Evolutionary conservation across 2,329 filamentous ascomycete species (phyloP).

Genomic region (Coniochaeta sp.): DNA sequence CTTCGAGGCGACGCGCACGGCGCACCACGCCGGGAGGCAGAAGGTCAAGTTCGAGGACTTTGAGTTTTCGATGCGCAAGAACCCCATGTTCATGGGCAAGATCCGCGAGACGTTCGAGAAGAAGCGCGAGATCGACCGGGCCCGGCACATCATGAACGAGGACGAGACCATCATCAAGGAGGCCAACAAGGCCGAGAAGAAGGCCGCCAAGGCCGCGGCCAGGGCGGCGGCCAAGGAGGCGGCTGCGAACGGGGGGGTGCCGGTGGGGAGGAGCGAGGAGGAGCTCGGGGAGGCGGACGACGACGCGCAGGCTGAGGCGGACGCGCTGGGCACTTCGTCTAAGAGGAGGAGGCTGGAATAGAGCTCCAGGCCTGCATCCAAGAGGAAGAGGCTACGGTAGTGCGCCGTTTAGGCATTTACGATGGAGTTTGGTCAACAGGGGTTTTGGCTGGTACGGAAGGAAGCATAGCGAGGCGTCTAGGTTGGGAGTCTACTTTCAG

Average conservation of each 20-base stretch:
- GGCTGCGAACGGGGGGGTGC: background rate
- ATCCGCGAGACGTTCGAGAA: constrained; percentile 86
- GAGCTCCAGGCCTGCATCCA: background rate
- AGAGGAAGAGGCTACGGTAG: background rate
- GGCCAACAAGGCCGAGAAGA: constrained; percentile 28
- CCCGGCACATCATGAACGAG: constrained; percentile 66
- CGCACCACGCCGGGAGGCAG: constrained; percentile 79
- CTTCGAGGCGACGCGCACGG: constrained; percentile 80
- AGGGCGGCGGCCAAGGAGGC: constrained; percentile 19
- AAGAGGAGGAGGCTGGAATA: constrained; percentile 9
- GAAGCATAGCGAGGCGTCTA: background rate
- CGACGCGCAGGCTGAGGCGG: constrained; percentile 28
- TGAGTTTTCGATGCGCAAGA: constrained; percentile 83
- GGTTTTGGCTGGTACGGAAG: background rate
- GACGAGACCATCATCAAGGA: constrained; percentile 55
- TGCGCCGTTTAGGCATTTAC: background rate
- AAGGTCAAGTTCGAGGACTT: constrained; percentile 99
- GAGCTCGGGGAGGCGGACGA: constrained; percentile 46
- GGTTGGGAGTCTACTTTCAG: background rate
- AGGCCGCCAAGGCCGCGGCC: constrained; percentile 25
- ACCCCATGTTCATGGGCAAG: constrained; percentile 78
- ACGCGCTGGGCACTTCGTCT: constrained; percentile 9
- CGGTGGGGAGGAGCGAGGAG: constrained; percentile 28
- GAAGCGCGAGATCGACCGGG: constrained; percentile 78
- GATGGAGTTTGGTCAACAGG: background rate